Conservation (phyloP, 176 grass and related monocot species). For the Oryza rufipogon region DNA sequence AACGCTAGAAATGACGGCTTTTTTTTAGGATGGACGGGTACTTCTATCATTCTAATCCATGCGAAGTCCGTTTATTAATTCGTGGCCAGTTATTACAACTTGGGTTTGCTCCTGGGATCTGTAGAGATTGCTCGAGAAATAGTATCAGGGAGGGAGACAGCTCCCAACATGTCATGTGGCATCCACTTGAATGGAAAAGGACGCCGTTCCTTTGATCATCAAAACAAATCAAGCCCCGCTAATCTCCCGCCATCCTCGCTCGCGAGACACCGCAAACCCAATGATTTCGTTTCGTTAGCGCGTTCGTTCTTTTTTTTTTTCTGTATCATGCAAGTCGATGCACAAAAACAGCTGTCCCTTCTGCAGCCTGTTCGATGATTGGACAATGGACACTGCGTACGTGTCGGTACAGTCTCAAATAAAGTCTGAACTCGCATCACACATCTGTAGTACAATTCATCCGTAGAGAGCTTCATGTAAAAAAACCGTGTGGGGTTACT, state of each 20-base stretch:
- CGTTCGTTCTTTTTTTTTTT: background rate
- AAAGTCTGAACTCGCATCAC: too few relatives aligned
- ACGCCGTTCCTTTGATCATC: background rate
- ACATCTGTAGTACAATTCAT: too few relatives aligned
- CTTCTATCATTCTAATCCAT: background rate
- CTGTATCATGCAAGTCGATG: background rate
- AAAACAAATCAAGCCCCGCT: background rate
- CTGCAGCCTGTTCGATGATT: background rate
- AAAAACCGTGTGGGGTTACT: background rate
- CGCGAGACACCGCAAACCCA: background rate
- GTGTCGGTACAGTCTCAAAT: background rate
- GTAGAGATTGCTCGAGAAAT: background rate
- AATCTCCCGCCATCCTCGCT: background rate
- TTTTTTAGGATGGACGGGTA: too few relatives aligned
- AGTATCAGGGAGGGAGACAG: background rate
- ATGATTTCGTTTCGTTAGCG: slow-evolving; percentile 8
- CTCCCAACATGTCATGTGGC: slow-evolving; percentile 37
- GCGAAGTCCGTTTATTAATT: background rate
- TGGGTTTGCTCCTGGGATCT: background rate
- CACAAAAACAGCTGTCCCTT: background rate
- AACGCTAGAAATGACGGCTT: too few relatives aligned
- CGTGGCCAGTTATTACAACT: background rate
- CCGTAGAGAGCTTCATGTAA: background rate
- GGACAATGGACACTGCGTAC: background rate
- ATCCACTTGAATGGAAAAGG: slow-evolving; percentile 24